Percentiles rank a stretch among this genome's conserved stretches.
Conservation (phyloP, 495 filamentous ascomycete species). For the Aspergillus asperescens region DNA sequence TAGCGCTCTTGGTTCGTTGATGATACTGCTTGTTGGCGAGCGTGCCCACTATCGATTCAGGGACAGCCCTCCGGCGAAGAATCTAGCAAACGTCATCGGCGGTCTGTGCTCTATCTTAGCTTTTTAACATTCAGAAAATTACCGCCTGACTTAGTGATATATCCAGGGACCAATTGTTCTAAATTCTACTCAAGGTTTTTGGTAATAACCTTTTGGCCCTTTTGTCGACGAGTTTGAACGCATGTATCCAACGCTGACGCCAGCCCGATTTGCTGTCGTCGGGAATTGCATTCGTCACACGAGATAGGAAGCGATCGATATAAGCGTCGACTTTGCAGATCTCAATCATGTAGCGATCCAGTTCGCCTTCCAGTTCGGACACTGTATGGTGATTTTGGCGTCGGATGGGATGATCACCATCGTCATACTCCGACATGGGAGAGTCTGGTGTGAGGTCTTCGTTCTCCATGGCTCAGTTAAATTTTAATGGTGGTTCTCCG, state of each 20-base stretch:
- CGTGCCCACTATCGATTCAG: not conserved
- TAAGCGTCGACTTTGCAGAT: constrained; percentile 6
- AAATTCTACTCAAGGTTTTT: not conserved
- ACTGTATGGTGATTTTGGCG: not conserved
- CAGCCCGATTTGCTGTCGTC: not conserved
- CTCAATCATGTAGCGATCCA: not conserved
- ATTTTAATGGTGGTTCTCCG: no score
- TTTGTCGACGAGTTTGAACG: not conserved
- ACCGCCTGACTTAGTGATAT: not conserved
- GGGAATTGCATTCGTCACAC: not conserved
- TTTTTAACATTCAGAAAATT: not conserved
- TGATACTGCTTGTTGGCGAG: not conserved
- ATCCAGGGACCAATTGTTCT: not conserved
- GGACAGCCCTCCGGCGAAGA: not conserved
- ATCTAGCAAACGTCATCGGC: not conserved
- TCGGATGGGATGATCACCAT: no score
- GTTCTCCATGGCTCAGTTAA: no score
- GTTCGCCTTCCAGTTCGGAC: not conserved
- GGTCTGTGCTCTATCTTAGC: not conserved
- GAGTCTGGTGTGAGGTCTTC: no score
- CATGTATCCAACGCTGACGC: not conserved
- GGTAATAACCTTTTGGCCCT: not conserved
- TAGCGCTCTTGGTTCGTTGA: not conserved
- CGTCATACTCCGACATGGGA: no score
- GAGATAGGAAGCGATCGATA: not conserved